phyloP scores from a whole-genome alignment of 2,329 filamentous ascomycete species.

The Thelonectria olida region DNA sequence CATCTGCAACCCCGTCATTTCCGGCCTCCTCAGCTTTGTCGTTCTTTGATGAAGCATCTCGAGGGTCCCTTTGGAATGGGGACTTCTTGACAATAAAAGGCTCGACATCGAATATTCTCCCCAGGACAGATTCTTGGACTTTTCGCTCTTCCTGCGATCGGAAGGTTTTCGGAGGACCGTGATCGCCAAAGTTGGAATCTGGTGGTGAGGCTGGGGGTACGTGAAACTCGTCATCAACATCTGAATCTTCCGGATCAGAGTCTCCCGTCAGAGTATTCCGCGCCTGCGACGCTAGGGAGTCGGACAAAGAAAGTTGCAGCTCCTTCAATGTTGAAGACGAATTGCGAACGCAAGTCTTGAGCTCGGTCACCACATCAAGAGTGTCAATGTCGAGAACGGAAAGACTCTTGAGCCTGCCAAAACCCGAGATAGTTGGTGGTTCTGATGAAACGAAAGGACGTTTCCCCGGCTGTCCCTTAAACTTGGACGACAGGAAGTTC shows the following conservation, averaged over 20 bases:
- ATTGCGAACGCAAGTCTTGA: conserved; percentile 63
- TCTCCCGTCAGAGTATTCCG: conserved; percentile 46
- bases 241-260: conserved; percentile 58
- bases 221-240: conserved; percentile 65
- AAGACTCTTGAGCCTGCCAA: conserved; percentile 63
- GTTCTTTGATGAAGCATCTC: conserved; percentile 24
- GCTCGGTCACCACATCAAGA: conserved; percentile 63
- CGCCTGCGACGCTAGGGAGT: conserved; percentile 55
- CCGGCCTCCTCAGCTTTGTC: conserved; percentile 34
- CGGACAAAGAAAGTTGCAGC: conserved; percentile 68
- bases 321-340: conserved; percentile 63
- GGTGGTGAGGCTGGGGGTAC: conserved; percentile 49
- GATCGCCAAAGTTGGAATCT: conserved; percentile 47
- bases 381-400: conserved; percentile 69
- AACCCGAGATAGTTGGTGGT: conserved; percentile 65
- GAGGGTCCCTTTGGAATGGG: conserved; percentile 38
- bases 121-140: conserved; percentile 62
- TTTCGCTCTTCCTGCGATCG: conserved; percentile 64
- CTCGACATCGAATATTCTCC: conserved; percentile 62
- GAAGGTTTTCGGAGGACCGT: conserved; percentile 55
- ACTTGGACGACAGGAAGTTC: conserved; percentile 47
- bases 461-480: conserved; percentile 47
- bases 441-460: conserved; percentile 45
- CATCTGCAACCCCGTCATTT: conserved; percentile 32
- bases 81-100: conserved; percentile 49